Evolutionary conservation across 1,139 yeast genomes (phyloP).

Genomic region (Ogataea hybrid): DNA sequence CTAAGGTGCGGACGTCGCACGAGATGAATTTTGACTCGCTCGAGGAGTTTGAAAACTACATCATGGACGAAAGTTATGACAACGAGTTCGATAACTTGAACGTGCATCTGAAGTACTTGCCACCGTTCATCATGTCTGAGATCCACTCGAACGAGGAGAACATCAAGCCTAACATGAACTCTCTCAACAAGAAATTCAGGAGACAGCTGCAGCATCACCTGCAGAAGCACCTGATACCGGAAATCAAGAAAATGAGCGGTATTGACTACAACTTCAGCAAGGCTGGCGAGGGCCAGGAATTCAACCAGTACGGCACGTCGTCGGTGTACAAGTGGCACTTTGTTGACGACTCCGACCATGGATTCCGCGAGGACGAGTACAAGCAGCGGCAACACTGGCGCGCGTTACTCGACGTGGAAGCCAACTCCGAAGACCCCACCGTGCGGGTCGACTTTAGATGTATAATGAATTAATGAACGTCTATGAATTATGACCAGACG

Average conservation of each 20-base stretch:
- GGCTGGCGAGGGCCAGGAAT: conserved; percentile 33
- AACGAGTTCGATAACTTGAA: conserved; percentile 69
- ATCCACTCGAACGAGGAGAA: conserved; percentile 70
- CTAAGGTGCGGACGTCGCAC: conserved; percentile 32
- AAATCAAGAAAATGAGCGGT: conserved; percentile 62
- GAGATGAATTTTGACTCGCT: conserved; percentile 55
- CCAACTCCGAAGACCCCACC: conserved; percentile 53
- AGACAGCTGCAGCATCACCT: conserved; percentile 76
- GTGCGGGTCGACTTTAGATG: conserved; percentile 53
- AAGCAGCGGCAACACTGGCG: conserved; percentile 49
- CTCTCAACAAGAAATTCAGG: conserved; percentile 67
- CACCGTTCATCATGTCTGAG: conserved; percentile 68
- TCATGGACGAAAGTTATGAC: conserved; percentile 74
- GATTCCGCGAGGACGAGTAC: conserved; percentile 48
- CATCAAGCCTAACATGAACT: conserved; percentile 70
- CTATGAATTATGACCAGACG: conserved; percentile 29
- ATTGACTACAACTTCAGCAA: conserved; percentile 33
- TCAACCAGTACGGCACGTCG: conserved; percentile 34
- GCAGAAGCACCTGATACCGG: conserved; percentile 66
- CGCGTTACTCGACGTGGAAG: conserved; percentile 50
- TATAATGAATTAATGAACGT: conserved; percentile 3
- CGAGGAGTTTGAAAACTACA: conserved; percentile 58
- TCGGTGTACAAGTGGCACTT: conserved; percentile 43
- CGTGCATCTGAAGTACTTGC: conserved; percentile 64
- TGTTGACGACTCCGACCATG: conserved; percentile 51